phyloP scores from a whole-genome alignment of 345 rosid species.

The Camelina hispida region DNA sequence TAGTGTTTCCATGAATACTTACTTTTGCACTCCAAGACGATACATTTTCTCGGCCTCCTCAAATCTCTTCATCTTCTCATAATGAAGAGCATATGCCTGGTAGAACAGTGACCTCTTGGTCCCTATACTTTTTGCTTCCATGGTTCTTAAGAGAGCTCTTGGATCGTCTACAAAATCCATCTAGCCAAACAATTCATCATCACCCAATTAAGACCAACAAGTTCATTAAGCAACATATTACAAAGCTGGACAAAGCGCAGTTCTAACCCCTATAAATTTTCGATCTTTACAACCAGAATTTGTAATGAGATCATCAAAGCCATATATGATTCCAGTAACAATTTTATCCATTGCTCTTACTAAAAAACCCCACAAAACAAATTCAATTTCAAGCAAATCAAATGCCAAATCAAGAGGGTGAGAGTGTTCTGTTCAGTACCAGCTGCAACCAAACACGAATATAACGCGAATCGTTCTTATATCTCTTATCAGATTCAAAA shows the following conservation, averaged over 20 bases:
- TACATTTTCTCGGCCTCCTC: slow-evolving; percentile 94
- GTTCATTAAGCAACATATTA: not conserved
- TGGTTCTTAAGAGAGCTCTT: slow-evolving; percentile 59
- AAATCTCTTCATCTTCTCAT: slow-evolving; percentile 83
- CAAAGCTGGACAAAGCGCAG: not conserved
- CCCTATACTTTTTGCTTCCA: slow-evolving; percentile 84
- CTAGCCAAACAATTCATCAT: slow-evolving; percentile 46
- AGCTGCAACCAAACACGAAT: slow-evolving; percentile 91
- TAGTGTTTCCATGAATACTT: slow-evolving; percentile 40
- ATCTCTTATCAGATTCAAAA: slow-evolving; percentile 77
- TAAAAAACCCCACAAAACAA: slow-evolving; percentile 8
- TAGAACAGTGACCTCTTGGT: slow-evolving; percentile 70
- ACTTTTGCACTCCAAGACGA: slow-evolving; percentile 81
- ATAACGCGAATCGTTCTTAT: slow-evolving; percentile 78
- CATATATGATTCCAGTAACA: slow-evolving; percentile 1
- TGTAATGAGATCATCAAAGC: not conserved
- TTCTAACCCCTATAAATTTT: not conserved
- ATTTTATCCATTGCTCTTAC: not conserved
- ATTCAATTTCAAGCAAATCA: not conserved
- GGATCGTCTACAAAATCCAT: slow-evolving; percentile 97
- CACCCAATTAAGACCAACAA: slow-evolving; percentile 27
- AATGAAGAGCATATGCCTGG: slow-evolving; percentile 88
- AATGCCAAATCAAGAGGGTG: not conserved
- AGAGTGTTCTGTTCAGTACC: slow-evolving; percentile 49
- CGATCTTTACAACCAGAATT: slow-evolving; percentile 5